A percentile compares a stretch with the other conserved stretches of the same genome.
Evolutionary conservation across 371 early-diverging fungal species (phyloP).

Genomic region (Lichtheimia ramosa): DNA sequence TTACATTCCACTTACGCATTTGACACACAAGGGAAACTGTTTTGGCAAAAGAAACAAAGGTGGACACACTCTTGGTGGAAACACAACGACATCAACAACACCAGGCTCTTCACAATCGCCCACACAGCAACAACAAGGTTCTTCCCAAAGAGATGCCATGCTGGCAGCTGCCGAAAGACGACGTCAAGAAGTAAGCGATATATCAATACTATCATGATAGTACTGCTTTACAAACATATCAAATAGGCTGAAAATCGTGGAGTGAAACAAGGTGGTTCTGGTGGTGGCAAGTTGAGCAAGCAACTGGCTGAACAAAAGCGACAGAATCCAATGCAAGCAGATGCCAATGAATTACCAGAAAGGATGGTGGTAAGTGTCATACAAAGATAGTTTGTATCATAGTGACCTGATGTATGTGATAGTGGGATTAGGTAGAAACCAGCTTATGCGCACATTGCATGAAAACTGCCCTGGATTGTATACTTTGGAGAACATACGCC

Average conservation of each 20-base stretch:
- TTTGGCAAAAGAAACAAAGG: conserved; percentile 10
- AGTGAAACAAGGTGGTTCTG: conserved; percentile 15
- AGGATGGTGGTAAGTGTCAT: conserved; percentile 5
- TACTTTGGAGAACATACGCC: too few relatives aligned
- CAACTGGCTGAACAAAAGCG: conserved; percentile 32
- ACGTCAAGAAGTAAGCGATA: conserved; percentile 4
- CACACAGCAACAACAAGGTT: background rate
- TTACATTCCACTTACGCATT: too few relatives aligned
- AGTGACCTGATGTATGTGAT: too few relatives aligned
- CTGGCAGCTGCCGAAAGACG: conserved; percentile 35
- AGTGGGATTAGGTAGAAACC: too few relatives aligned
- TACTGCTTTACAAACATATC: background rate
- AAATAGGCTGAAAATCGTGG: conserved; percentile 38
- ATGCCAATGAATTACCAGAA: conserved; percentile 1
- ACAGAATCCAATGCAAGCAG: conserved; percentile 8
- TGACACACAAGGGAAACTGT: conserved; percentile 12
- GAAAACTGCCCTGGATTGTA: too few relatives aligned
- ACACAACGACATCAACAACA: conserved; percentile 3
- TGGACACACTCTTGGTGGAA: background rate
- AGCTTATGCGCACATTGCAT: too few relatives aligned
- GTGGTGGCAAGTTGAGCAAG: conserved; percentile 37
- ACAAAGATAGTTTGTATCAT: too few relatives aligned
- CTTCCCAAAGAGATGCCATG: conserved; percentile 29
- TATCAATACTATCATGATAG: too few relatives aligned
- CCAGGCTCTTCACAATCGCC: background rate